Base-by-base conservation (phyloP, 306 rosid species). In the Urtica urens region DNA sequence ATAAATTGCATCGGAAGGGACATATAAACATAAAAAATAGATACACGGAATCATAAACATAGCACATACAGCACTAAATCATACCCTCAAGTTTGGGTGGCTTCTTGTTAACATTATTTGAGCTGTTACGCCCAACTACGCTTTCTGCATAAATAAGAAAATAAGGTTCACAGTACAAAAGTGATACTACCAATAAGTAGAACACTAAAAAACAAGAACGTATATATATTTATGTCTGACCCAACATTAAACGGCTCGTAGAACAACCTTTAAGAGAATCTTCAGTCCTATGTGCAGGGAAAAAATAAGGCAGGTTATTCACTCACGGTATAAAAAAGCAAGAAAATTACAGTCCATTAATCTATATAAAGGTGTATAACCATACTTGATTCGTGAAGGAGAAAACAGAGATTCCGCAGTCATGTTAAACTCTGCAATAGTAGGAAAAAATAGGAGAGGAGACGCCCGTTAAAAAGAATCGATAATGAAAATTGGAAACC, bases 401-500 rank as follows among this genome's bases (percentile, higher is more conserved):
- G 95, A 75, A 72, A 82, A 79, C 44, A 75, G 63, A 38, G 94
- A 79, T 63, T 90, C 95, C 56, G 80, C 94, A 70, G 85, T 90
- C 55, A 79, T 4, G 63, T 63, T 68, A 66, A 65, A 80, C 71
- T 90, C 99, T 48, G 76, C 82, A 50, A 77, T 71, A 31, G 44
- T 48, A 55, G 69, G 76, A 62, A 77, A 75, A 46, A 70, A 94
- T 85, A 65, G 24, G 20, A 34, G 62, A 57, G 60, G 41, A 53
- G 48, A 40, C 53, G 27, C 13, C 37, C 10, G 7, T 8, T 0
- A 31, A 13, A 7, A 2, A 31, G 37, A 8, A 8, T 22, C 19
- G 23, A 18, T 7, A 19, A 18, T 15, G 25, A 25, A 29, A 24
- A 29, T 16, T 6, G 16, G 20, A 49, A 49, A 29, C 46, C 17